These are phyloP conservation scores for Collybiopsis luxurians DNA, from an alignment of 768 basidiomycete genomes.

Conservation along the genomic window DNA sequence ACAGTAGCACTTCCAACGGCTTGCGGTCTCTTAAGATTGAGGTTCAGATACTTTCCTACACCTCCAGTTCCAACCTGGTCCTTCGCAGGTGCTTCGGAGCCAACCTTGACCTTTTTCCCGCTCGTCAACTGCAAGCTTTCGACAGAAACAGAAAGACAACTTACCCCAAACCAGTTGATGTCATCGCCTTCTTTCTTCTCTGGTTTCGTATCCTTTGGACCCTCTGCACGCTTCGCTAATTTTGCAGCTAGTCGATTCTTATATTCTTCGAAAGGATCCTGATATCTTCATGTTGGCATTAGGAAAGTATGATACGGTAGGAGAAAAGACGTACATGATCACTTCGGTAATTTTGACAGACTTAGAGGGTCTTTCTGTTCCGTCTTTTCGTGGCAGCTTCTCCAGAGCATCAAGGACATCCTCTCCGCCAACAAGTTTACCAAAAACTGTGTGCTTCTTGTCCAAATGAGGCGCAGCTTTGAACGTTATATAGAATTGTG, in stretches of 20 bases:
- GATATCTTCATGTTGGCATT: conserved; percentile 51
- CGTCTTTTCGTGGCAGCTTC: conserved; percentile 73
- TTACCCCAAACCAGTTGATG: conserved; percentile 79
- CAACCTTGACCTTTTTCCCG: conserved; percentile 55
- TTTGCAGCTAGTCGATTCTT: conserved; percentile 80
- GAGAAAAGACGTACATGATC: conserved; percentile 60
- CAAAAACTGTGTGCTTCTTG: conserved; percentile 95
- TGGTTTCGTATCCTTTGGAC: conserved; percentile 9
- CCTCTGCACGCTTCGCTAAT: conserved; percentile 55
- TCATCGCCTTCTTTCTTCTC: conserved; percentile 65
- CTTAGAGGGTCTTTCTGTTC: conserved; percentile 85
- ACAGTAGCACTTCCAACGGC: conserved; percentile 11
- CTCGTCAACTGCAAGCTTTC: not conserved
- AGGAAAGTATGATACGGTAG: not conserved
- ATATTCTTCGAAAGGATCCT: conserved; percentile 95
- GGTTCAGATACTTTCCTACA: conserved; percentile 78
- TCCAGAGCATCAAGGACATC: conserved; percentile 86
- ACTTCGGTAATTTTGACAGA: conserved; percentile 83
- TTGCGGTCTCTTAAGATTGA: conserved; percentile 52
- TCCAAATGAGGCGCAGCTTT: conserved; percentile 80
- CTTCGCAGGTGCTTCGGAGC: conserved; percentile 35
- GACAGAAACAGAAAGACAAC: not conserved
- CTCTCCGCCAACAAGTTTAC: conserved; percentile 94
- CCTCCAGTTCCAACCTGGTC: conserved; percentile 39
- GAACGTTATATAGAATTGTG: conserved; percentile 95